Evolutionary conservation across 2,329 filamentous ascomycete genomes (phyloP), one percentile per base, ranked within the genome.

Genomic region (Paracorniculantispora psalliotae): DNA sequence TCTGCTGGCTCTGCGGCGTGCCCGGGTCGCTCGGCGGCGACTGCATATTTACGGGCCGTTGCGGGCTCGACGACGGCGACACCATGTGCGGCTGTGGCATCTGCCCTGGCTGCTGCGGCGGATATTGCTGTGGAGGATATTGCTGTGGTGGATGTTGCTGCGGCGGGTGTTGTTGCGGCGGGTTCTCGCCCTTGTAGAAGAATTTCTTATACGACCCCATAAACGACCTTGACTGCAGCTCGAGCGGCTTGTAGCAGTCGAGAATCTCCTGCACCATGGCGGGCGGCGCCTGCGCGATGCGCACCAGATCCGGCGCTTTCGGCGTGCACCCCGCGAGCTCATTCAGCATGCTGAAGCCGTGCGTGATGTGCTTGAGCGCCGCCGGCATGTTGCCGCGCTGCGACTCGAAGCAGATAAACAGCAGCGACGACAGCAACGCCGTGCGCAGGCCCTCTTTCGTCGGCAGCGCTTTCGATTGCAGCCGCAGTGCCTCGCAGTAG

Each of bases 391-490:
- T 76, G 2, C 73, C 74, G 4, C 74, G 65, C 59, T 74, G 72
- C 2, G 73, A 64, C 48, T 77, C 74, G 35, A 77, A 77, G 58
- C 74, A 75, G 41, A 77, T 72, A 43, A 77, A 77, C 0, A 77
- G 61, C 3, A 77, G 64, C 0, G 74, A 76, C 1, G 74, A 69
- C 7, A 77, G 59, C 55, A 77, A 62, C 0, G 74, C 74, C 1
- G 74, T 76, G 12, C 73, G 67, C 5, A 76, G 61, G 2, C 71
- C 70, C n/a, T 73, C 71, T 6, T 66, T 69, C 1, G 68, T 71
- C 1, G 74, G 72, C 35, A 63, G 68, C 1, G 73, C 73, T 39
- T 71, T 69, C 9, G 73, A 67, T 39, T 77, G 74, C 9, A 75
- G 62, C 2, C 73, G 72, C n/a, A 77, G 63, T 7, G 74, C 74